These are phyloP conservation scores for Rauvolfia tetraphylla DNA, from an alignment of 257 asterid species.

Conservation along the genomic window DNA sequence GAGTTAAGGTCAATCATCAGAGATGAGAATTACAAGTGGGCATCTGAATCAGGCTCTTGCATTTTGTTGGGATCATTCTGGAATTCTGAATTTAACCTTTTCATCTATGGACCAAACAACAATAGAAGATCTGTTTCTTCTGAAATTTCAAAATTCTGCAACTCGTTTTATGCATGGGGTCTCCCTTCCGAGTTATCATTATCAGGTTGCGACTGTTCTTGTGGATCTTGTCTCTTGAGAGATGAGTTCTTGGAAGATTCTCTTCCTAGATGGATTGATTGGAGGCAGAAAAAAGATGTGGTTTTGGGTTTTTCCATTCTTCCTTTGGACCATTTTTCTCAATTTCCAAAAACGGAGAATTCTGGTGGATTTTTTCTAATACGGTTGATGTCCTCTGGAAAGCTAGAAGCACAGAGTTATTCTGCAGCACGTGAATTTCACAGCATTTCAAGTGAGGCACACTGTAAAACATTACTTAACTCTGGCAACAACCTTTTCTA, in stretches of 20 bases:
- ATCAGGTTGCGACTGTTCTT: conserved; percentile 44
- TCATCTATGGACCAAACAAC: conserved; percentile 60
- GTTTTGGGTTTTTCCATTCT: conserved; percentile 68
- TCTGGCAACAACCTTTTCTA: conserved; percentile 43
- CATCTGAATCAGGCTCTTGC: conserved; percentile 71
- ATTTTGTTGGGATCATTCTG: conserved; percentile 82
- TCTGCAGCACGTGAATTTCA: conserved; percentile 42
- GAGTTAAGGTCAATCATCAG: conserved; percentile 48
- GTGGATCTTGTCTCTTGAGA: conserved; percentile 58
- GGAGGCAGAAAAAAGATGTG: conserved; percentile 67
- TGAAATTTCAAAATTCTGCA: conserved; percentile 41
- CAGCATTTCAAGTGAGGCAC: conserved; percentile 26
- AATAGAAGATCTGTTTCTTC: conserved; percentile 24
- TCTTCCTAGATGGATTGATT: conserved; percentile 67
- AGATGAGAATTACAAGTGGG: conserved; percentile 42
- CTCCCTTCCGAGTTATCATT: conserved; percentile 42
- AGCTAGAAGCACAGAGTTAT: conserved; percentile 65
- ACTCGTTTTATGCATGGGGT: conserved; percentile 60
- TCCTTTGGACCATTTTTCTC: conserved; percentile 28
- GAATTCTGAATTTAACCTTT: conserved; percentile 56
- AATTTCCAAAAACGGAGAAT: conserved; percentile 29
- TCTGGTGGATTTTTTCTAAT: conserved; percentile 56
- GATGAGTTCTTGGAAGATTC: conserved; percentile 45
- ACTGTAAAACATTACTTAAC: conserved; percentile 32
- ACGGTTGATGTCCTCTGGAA: conserved; percentile 67